phyloP scores from a whole-genome alignment of 768 basidiomycete genomes.

The Boletus rufocinnamomeus region DNA sequence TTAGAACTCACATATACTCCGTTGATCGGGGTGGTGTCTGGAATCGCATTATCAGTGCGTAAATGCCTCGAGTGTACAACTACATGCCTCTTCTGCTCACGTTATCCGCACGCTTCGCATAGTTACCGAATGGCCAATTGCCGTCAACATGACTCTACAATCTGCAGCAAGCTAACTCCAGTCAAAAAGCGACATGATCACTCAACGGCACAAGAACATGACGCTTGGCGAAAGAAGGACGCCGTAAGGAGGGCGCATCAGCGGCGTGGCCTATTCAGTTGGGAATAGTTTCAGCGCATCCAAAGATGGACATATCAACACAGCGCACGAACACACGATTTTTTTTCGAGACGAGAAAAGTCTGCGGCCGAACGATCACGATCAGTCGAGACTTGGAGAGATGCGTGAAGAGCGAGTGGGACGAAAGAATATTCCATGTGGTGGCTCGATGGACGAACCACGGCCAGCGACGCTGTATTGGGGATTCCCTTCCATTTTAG shows the following conservation, averaged over 20 bases:
- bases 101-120: conserved; percentile 13
- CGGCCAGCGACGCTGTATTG: conserved; percentile 14
- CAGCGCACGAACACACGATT: conserved; percentile 1
- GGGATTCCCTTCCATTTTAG: conserved; percentile 36
- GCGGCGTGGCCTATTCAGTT: conserved; percentile 29
- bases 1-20: conserved; percentile 12
- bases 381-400: not conserved
- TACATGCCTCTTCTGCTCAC: conserved; percentile 15
- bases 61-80: conserved; percentile 7
- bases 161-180: conserved; percentile 16
- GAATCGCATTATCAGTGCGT: conserved; percentile 10
- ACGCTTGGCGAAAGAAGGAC: conserved; percentile 21
- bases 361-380: conserved; percentile 17
- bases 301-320: conserved; percentile 25
- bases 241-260: conserved; percentile 38
- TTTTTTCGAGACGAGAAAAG: conserved; percentile 5
- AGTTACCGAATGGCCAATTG: conserved; percentile 14
- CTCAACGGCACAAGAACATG: conserved; percentile 11
- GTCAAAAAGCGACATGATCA: conserved; percentile 22
- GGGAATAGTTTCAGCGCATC: conserved; percentile 13
- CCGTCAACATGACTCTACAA: conserved; percentile 12
- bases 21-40: conserved; percentile 23
- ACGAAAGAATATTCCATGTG: conserved; percentile 22
- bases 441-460: conserved; percentile 15
- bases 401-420: conserved; percentile 17